Evolutionary conservation across 1,284 basidiomycete genomes (phyloP).

Genomic region (Ganoderma leucocontextum): DNA sequence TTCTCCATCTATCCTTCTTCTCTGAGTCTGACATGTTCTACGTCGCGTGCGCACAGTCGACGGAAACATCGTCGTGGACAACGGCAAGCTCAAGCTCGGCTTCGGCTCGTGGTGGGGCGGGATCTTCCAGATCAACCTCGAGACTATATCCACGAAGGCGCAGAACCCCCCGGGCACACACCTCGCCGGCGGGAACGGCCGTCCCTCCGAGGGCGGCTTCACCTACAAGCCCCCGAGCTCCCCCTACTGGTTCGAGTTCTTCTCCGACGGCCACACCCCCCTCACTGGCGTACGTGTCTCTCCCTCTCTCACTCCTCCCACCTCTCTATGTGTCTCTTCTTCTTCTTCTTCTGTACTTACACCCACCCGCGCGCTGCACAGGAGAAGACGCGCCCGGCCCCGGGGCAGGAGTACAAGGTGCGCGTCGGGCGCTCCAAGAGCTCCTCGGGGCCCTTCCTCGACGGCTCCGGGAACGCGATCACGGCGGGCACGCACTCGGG

Average conservation of each 20-base stretch:
- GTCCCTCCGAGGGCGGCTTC: slow-evolving; percentile 14
- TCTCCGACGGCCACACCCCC: slow-evolving; percentile 20
- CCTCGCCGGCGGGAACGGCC: slow-evolving; percentile 11
- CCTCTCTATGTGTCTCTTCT: background rate
- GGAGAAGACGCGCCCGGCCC: slow-evolving; percentile 34
- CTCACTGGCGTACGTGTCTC: slow-evolving; percentile 13
- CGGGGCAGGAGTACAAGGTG: slow-evolving; percentile 40
- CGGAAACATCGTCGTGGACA: slow-evolving; percentile 23
- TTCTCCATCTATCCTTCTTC: background rate
- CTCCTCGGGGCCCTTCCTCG: slow-evolving; percentile 42
- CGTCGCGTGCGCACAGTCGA: slow-evolving; percentile 15
- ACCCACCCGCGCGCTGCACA: background rate
- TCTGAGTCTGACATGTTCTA: background rate
- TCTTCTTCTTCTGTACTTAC: background rate
- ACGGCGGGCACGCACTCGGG: slow-evolving; percentile 30
- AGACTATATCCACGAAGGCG: background rate
- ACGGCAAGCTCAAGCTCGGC: slow-evolving; percentile 17
- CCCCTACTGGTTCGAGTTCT: slow-evolving; percentile 14
- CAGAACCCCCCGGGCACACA: slow-evolving; percentile 11
- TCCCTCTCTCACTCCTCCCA: background rate
- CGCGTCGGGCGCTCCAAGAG: slow-evolving; percentile 41
- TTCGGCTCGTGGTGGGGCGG: slow-evolving; percentile 24
- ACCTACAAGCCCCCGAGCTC: slow-evolving; percentile 16
- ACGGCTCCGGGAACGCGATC: slow-evolving; percentile 35
- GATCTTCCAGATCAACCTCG: slow-evolving; percentile 18